A percentile compares a stretch with the other conserved stretches of the same genome.
Evolutionary conservation across 2,329 filamentous ascomycete genomes (phyloP).

Genomic region (Metarhizium brunneum): DNA sequence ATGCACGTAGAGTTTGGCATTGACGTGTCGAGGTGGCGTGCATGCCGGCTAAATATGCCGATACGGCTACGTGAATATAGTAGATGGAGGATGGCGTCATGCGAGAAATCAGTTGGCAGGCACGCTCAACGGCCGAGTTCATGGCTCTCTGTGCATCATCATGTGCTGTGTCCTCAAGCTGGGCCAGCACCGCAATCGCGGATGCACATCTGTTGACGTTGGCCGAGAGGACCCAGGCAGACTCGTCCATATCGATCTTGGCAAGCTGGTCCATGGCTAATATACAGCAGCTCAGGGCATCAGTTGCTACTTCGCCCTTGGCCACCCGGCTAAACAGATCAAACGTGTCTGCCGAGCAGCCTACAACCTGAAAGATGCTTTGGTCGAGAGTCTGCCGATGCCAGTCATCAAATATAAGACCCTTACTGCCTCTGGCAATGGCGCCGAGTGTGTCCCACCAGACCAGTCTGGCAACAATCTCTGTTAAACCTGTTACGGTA

Average conservation of each 20-base stretch:
- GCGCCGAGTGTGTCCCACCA: slow-evolving; percentile 31
- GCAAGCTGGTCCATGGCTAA: slow-evolving; percentile 18
- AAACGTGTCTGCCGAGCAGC: slow-evolving; percentile 27
- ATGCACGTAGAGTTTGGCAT: slow-evolving; percentile 23
- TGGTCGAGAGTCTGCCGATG: slow-evolving; percentile 24
- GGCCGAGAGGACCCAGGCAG: slow-evolving; percentile 15
- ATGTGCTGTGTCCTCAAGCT: not conserved
- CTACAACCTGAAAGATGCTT: slow-evolving; percentile 26
- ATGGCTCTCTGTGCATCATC: slow-evolving; percentile 10
- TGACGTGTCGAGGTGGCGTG: slow-evolving; percentile 21
- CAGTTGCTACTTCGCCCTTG: slow-evolving; percentile 10
- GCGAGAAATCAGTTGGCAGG: slow-evolving; percentile 23
- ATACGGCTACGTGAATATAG: slow-evolving; percentile 29
- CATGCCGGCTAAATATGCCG: slow-evolving; percentile 27
- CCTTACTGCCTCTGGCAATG: slow-evolving; percentile 11
- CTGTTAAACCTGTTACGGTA: slow-evolving; percentile 24
- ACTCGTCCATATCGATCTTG: slow-evolving; percentile 8
- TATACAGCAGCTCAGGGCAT: slow-evolving; percentile 11
- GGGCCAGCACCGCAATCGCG: slow-evolving; percentile 20
- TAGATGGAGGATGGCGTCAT: slow-evolving; percentile 24
- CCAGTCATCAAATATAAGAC: slow-evolving; percentile 30
- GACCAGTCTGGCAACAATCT: slow-evolving; percentile 28
- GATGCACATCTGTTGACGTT: slow-evolving; percentile 26
- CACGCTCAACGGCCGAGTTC: slow-evolving; percentile 21
- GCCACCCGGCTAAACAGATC: slow-evolving; percentile 24